phyloP scores from a whole-genome alignment of 805 yeast species.

The Monosporozyma aquatica region DNA sequence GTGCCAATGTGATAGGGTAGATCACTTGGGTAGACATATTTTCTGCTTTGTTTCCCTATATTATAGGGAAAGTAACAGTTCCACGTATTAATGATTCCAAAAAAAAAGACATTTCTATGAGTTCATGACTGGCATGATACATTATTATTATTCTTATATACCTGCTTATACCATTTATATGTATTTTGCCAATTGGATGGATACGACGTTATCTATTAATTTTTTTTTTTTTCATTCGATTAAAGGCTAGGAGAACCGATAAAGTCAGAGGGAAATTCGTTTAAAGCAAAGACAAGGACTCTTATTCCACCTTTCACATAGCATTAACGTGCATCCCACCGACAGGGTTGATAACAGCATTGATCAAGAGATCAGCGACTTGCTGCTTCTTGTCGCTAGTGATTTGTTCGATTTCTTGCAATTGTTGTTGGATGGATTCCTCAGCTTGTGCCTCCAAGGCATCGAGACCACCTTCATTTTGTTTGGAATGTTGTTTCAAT shows the following conservation, averaged over 20 bases:
- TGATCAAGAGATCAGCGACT: conserved; percentile 70
- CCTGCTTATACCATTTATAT: neutral
- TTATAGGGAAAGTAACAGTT: too few species aligned
- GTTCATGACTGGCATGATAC: too few species aligned
- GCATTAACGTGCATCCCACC: conserved; percentile 84
- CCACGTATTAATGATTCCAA: neutral
- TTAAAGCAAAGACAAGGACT: too few species aligned
- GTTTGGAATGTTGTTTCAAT: conserved; percentile 59
- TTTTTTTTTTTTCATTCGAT: too few species aligned
- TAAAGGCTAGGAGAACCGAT: too few species aligned
- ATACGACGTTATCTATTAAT: too few species aligned
- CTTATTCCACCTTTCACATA: too few species aligned
- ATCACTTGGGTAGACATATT: neutral
- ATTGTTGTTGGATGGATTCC: conserved; percentile 57
- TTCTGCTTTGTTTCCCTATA: too few species aligned
- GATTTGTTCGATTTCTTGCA: conserved; percentile 55
- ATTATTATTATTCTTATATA: too few species aligned
- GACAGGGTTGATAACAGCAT: conserved; percentile 68
- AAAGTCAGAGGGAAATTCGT: neutral
- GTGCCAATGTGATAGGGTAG: neutral
- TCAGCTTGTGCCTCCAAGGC: conserved; percentile 64
- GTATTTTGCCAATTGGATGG: neutral
- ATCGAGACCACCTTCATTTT: conserved; percentile 53
- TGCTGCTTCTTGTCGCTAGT: conserved; percentile 52
- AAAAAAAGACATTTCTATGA: neutral